A percentile compares a stretch with the other conserved stretches of the same genome.
Conservation (phyloP, 345 rosid species). For the Boechera divaricarpa region DNA sequence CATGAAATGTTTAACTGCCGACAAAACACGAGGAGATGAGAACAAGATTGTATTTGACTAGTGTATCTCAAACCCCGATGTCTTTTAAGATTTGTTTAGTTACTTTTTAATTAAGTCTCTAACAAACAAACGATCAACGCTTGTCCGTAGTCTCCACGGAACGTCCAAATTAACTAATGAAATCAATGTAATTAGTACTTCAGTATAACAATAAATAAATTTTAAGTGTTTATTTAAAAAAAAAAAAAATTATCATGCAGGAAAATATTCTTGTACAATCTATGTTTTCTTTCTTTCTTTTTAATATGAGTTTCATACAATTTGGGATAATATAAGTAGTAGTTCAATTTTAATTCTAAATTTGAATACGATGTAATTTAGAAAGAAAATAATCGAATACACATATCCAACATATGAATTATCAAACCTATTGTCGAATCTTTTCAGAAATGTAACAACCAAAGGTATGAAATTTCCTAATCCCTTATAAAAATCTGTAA, state of each 20-base stretch:
- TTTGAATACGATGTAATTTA: not conserved
- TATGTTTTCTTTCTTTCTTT: not conserved
- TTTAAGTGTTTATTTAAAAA: not conserved
- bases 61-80: constrained; percentile 13
- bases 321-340: not conserved
- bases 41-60: constrained; percentile 30
- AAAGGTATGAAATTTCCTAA: not conserved
- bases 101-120: not conserved
- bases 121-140: constrained; percentile 31
- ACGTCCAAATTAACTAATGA: constrained; percentile 17
- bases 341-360: not conserved
- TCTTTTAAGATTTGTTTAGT: constrained; percentile 17
- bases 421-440: not conserved
- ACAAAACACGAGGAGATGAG: constrained; percentile 32
- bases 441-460: not conserved
- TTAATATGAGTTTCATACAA: not conserved
- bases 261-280: too few relatives aligned
- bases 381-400: not conserved
- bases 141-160: constrained; percentile 45
- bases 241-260: too few relatives aligned
- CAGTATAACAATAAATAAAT: not conserved
- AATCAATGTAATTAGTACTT: constrained; percentile 10
- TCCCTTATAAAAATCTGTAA: not conserved
- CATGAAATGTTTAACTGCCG: constrained; percentile 18
- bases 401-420: not conserved